Base-by-base conservation (phyloP, 352 stramenopile species). In the Globisporangium camurandrum region DNA sequence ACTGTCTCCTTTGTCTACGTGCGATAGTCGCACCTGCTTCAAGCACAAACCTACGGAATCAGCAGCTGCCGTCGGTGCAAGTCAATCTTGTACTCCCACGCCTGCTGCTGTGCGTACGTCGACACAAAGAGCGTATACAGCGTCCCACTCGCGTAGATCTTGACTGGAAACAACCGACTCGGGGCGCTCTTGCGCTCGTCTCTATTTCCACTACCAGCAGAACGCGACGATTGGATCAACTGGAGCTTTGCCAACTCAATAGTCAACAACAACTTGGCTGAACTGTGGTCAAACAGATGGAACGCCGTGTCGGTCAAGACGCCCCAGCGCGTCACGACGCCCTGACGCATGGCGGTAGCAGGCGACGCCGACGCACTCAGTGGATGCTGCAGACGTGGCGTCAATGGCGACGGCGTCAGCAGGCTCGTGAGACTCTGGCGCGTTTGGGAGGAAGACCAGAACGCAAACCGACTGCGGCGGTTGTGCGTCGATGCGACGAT, bases 81-180 rank as follows among this genome's bases (percentile, higher is more conserved):
- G 30, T 89, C 72, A 54, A 90, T 89, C 54, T 81, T 76, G 67
- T 86, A 88, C 57, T 84, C 76, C 81, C 81, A 92, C 6, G 65
- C 67, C 57, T 84, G 77, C 57, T 88, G 78, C 69, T 86, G 81
- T 41, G 75, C 71, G 51, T 82, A 82, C 41, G 70, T 86, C 30
- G 78, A 86, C 38, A 88, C 72, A 46, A 83, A 89, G 11, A 90
- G 55, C 56, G 79, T 75, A 55, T 92, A 86, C 53, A 89, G 66
- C 4, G 61, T 77, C 14, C 70, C 75, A 28, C 69, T 71, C 7
- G 62, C 71, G 57, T 92, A 92, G 19, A 92, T 52, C 51, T 90
- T 89, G 43, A 92, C 26, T 0, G 78, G 73, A 43, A 82, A 88
- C 1, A 88, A 59, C 53, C 58, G 64, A 43, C 64, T 83, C 7